Conservation (phyloP, 208 protist genomes). For the Leptomonas seymouri region DNA sequence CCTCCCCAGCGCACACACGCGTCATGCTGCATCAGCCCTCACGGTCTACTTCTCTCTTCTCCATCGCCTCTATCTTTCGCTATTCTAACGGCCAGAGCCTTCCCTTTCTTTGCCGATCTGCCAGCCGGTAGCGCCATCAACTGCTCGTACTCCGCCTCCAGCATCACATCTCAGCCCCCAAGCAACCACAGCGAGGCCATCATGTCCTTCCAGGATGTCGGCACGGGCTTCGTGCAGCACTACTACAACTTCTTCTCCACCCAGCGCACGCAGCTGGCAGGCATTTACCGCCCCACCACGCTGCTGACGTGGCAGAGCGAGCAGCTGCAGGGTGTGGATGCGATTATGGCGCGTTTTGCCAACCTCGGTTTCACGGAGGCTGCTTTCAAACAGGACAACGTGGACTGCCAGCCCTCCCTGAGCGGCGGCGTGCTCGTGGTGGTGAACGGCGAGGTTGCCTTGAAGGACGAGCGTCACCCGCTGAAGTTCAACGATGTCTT, state of each 20-base stretch:
- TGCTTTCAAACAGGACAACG: slow-evolving; percentile 75
- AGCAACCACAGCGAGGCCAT: background rate
- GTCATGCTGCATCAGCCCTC: too few species aligned
- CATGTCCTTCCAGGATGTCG: slow-evolving; percentile 83
- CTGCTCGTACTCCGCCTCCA: too few species aligned
- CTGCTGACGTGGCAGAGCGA: slow-evolving; percentile 89
- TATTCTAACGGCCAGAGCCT: too few species aligned
- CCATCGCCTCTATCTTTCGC: too few species aligned
- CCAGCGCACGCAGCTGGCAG: slow-evolving; percentile 64
- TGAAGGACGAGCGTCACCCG: slow-evolving; percentile 80
- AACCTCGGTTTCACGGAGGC: slow-evolving; percentile 78
- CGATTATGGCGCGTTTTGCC: slow-evolving; percentile 82
- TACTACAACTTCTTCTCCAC: slow-evolving; percentile 88
- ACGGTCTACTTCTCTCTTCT: too few species aligned
- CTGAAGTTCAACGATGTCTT: slow-evolving; percentile 93
- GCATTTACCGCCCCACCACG: slow-evolving; percentile 78
- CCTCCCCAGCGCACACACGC: too few species aligned
- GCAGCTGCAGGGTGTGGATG: slow-evolving; percentile 82
- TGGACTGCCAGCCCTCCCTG: slow-evolving; percentile 85
- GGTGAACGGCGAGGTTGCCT: slow-evolving; percentile 82
- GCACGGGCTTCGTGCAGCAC: slow-evolving; percentile 72
- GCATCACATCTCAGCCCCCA: too few species aligned
- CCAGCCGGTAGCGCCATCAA: too few species aligned
- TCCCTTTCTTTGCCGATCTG: too few species aligned
- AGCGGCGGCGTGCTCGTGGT: slow-evolving; percentile 79